Percentiles rank a stretch among this genome's conserved stretches.
Conservation (phyloP, 164 flowering plant genomes). For the Buxus sempervirens region DNA sequence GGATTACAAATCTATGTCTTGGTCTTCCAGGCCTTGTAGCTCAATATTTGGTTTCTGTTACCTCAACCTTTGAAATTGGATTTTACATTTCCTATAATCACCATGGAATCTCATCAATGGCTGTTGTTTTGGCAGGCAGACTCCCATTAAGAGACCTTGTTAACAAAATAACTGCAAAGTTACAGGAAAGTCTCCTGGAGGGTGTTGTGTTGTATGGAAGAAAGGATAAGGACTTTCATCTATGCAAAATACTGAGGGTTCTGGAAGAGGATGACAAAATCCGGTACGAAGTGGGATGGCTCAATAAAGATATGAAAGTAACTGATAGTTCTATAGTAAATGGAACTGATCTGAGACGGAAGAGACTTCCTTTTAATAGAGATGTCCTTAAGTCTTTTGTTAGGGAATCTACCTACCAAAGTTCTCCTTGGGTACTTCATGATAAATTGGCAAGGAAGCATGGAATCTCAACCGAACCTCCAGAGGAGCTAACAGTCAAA, state of each 20-base stretch:
- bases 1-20: no score
- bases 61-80: no score
- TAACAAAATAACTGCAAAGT: constrained; percentile 38
- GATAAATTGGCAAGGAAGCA: constrained; percentile 59
- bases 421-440: constrained; percentile 85
- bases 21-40: no score
- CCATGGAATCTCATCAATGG: background rate
- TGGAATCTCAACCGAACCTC: constrained; percentile 61
- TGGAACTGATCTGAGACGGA: constrained; percentile 50
- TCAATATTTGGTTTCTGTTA: background rate
- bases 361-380: constrained; percentile 70
- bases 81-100: background rate
- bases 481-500: constrained; percentile 42
- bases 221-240: constrained; percentile 41
- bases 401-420: constrained; percentile 78
- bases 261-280: constrained; percentile 29
- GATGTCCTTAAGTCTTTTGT: constrained; percentile 74
- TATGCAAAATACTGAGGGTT: constrained; percentile 65
- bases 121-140: constrained; percentile 50
- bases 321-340: constrained; percentile 38
- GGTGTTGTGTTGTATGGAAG: constrained; percentile 65
- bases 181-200: constrained; percentile 45
- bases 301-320: constrained; percentile 50
- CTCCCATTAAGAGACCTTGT: constrained; percentile 70
- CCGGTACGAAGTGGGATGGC: constrained; percentile 73